Conservation (phyloP, 1,284 basidiomycete species). For the Schizophyllum amplum region DNA sequence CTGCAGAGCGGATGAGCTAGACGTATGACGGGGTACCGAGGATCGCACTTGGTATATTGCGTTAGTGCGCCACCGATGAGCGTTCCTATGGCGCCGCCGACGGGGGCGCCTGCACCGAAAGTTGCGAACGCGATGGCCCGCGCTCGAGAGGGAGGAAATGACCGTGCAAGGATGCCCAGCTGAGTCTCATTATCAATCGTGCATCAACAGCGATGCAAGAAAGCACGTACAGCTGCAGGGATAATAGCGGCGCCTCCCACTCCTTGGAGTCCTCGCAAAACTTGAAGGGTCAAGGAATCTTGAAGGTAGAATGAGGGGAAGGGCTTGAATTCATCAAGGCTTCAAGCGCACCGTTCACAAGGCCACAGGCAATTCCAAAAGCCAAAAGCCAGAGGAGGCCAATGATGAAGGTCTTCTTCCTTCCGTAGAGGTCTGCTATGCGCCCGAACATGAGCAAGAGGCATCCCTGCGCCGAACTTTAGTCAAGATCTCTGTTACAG, state of each 20-base stretch:
- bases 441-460: slow-evolving; percentile 64
- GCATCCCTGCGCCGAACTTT: slow-evolving; percentile 55
- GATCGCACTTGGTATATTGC: slow-evolving; percentile 23
- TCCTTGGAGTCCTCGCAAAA: slow-evolving; percentile 67
- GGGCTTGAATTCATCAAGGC: background rate
- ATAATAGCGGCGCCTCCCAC: slow-evolving; percentile 62
- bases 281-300: slow-evolving; percentile 39
- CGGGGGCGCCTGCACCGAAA: slow-evolving; percentile 37
- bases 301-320: background rate
- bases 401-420: slow-evolving; percentile 50
- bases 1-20: slow-evolving; percentile 9
- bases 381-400: slow-evolving; percentile 41
- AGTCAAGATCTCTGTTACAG: slow-evolving; percentile 19
- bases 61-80: slow-evolving; percentile 36
- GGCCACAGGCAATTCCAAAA: slow-evolving; percentile 48
- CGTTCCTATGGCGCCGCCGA: slow-evolving; percentile 36
- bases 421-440: slow-evolving; percentile 65
- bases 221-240: slow-evolving; percentile 53
- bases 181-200: background rate
- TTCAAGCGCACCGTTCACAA: slow-evolving; percentile 35
- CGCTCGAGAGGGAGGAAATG: slow-evolving; percentile 25
- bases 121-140: slow-evolving; percentile 32
- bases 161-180: slow-evolving; percentile 33
- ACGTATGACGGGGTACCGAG: no score
- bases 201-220: background rate